A percentile compares a stretch with the other conserved stretches of the same genome.
These are phyloP conservation scores for Colletotrichum graminicola DNA, from an alignment of 2,329 filamentous ascomycete genomes.

Conservation along the genomic window DNA sequence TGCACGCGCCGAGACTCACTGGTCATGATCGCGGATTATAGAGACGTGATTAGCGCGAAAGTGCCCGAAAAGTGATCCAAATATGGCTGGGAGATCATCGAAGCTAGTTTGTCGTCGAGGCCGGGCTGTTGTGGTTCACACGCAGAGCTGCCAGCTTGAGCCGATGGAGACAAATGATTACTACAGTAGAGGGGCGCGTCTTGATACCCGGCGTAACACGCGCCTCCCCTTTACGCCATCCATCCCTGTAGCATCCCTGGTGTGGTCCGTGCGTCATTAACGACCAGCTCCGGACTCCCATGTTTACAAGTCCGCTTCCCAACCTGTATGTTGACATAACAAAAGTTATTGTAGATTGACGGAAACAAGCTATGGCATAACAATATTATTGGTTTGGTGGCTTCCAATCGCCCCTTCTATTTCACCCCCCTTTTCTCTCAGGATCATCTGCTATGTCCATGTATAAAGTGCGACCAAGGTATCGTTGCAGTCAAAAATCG, in stretches of 20 bases:
- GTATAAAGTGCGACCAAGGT: not conserved
- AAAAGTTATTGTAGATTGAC: not conserved
- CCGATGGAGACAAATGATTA: not conserved
- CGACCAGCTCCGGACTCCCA: not conserved
- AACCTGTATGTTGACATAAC: not conserved
- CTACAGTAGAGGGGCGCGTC: conserved; percentile 32
- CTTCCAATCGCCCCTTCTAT: too few species aligned
- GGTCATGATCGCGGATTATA: conserved; percentile 48
- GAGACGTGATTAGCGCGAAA: not conserved
- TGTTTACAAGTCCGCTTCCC: not conserved
- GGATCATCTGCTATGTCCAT: too few species aligned
- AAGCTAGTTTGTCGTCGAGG: not conserved
- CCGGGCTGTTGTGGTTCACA: not conserved
- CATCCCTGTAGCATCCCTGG: not conserved
- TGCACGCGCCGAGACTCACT: conserved; percentile 45
- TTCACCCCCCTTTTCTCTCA: too few species aligned
- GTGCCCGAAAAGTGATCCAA: not conserved
- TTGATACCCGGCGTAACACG: conserved; percentile 4
- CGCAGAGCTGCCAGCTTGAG: not conserved
- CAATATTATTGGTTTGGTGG: too few species aligned
- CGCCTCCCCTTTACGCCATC: conserved; percentile 5
- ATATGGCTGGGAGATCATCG: not conserved
- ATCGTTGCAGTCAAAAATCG: not conserved
- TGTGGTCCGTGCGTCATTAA: conserved; percentile 1
- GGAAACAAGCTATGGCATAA: not conserved